Evolutionary conservation across 2,329 filamentous ascomycete genomes (phyloP).

Genomic region (Capronia coronata): DNA sequence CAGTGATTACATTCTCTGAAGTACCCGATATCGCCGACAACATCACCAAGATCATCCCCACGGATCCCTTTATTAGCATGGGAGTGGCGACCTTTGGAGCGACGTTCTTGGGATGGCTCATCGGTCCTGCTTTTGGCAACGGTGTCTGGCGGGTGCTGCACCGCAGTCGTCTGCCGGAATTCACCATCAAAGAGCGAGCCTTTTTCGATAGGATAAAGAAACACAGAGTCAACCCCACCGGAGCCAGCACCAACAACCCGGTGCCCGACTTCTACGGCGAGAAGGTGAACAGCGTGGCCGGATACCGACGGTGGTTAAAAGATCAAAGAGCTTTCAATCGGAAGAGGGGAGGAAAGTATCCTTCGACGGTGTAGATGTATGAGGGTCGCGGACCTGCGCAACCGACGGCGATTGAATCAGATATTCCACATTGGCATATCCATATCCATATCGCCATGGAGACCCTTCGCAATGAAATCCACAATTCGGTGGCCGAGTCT

Average conservation of each 20-base stretch:
- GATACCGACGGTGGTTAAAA: conserved; percentile 93
- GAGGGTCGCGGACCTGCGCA: background rate
- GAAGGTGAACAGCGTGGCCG: conserved; percentile 88
- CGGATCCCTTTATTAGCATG: conserved; percentile 82
- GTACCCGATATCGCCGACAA: conserved; percentile 25
- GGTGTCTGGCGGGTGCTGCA: conserved; percentile 72
- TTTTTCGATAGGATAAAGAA: conserved; percentile 90
- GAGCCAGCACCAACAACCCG: conserved; percentile 83
- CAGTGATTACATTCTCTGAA: conserved; percentile 30
- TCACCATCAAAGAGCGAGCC: conserved; percentile 72
- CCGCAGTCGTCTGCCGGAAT: conserved; percentile 43
- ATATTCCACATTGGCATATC: too few relatives aligned
- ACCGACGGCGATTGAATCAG: too few relatives aligned
- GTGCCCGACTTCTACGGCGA: conserved; percentile 98
- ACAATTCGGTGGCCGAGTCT: background rate
- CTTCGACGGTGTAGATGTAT: conserved; percentile 7
- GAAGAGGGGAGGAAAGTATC: conserved; percentile 52
- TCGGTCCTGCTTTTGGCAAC: conserved; percentile 75
- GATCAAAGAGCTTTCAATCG: conserved; percentile 96
- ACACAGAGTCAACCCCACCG: conserved; percentile 83
- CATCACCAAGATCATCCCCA: conserved; percentile 30
- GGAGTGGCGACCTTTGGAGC: conserved; percentile 72
- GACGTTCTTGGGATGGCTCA: conserved; percentile 77
- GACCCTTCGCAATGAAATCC: background rate
- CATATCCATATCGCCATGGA: too few relatives aligned